Evolutionary conservation across 805 yeast genomes (phyloP).

Genomic region (Blastobotrys chiropterorum): DNA sequence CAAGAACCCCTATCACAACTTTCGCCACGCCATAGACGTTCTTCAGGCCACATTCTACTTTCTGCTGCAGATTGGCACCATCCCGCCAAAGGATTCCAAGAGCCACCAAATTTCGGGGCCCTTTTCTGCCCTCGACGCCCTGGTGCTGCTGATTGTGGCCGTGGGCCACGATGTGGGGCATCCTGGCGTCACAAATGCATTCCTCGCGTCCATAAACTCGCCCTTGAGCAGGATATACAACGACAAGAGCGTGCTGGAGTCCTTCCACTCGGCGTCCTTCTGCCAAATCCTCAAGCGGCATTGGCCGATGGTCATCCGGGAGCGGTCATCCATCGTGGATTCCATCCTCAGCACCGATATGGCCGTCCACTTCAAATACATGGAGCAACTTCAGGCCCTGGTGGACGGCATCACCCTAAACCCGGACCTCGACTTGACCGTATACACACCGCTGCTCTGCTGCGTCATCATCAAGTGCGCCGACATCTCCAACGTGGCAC

Average conservation of each 20-base stretch:
- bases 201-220: constrained; percentile 51
- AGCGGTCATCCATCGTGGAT: constrained; percentile 26
- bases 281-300: constrained; percentile 43
- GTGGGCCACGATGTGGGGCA: constrained; percentile 95
- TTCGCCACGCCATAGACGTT: constrained; percentile 93
- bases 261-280: constrained; percentile 70
- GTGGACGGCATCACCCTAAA: constrained; percentile 7
- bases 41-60: constrained; percentile 80
- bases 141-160: constrained; percentile 70
- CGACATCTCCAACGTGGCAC: constrained; percentile 87
- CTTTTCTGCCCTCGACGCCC: constrained; percentile 38
- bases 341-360: constrained; percentile 82
- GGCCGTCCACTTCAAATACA: constrained; percentile 78
- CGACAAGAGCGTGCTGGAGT: constrained; percentile 70
- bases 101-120: neutral
- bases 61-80: constrained; percentile 27
- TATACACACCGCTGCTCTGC: constrained; percentile 39
- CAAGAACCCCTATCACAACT: constrained; percentile 90
- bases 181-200: constrained; percentile 87
- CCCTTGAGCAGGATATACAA: constrained; percentile 60
- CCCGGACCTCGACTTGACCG: neutral
- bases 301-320: constrained; percentile 37
- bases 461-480: constrained; percentile 85
- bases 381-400: constrained; percentile 35
- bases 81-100: neutral